Conservation (phyloP, 176 grass and related monocot species). For the Oryza rufipogon region DNA sequence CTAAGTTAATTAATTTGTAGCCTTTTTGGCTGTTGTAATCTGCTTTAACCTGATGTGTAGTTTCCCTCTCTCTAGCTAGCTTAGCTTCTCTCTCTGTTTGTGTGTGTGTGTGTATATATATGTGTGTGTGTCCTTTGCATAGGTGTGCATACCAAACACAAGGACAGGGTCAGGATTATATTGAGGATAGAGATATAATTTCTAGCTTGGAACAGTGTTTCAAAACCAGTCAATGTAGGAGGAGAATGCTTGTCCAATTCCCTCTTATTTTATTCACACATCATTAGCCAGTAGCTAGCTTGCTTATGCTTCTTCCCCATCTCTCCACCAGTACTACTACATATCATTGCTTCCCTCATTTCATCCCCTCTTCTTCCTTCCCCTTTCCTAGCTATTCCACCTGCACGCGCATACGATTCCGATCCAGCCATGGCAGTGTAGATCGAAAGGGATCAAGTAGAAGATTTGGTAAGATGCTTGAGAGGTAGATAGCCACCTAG, state of each 20-base stretch:
- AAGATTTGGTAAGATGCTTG: conserved; percentile 11
- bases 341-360: conserved; percentile 43
- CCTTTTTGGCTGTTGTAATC: conserved; percentile 28
- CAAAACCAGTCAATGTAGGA: conserved; percentile 72
- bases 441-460: conserved; percentile 23
- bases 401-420: conserved; percentile 31
- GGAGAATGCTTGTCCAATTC: conserved; percentile 73
- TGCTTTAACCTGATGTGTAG: conserved; percentile 20
- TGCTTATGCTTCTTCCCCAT: conserved; percentile 28
- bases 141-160: conserved; percentile 19
- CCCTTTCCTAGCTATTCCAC: conserved; percentile 39
- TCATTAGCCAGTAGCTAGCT: conserved; percentile 32
- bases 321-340: conserved; percentile 27
- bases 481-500: conserved; percentile 30
- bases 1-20: conserved; percentile 11
- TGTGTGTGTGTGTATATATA: conserved; percentile 16
- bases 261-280: conserved; percentile 57
- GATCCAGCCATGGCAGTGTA: conserved; percentile 41
- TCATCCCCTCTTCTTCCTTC: conserved; percentile 52
- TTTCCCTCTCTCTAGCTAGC: conserved; percentile 12
- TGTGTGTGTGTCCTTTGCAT: conserved; percentile 29
- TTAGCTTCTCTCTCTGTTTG: not conserved
- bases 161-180: conserved; percentile 34
- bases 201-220: conserved; percentile 43
- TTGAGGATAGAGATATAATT: conserved; percentile 5